phyloP scores from a whole-genome alignment of 129 eudicot genomes.

The Helianthus tuberosus region DNA sequence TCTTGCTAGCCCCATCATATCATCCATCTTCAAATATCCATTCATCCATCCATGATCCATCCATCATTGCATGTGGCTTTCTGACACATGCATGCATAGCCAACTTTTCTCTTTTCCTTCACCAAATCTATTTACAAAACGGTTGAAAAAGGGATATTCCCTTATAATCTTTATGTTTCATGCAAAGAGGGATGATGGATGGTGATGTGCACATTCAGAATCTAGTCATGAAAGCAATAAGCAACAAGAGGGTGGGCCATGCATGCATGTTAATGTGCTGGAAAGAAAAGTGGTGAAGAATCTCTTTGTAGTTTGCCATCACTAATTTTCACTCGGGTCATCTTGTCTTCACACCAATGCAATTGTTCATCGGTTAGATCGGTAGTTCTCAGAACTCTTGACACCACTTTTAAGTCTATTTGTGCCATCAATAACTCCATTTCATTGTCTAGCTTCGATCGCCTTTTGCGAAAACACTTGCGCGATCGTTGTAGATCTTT shows the following conservation, averaged over 20 bases:
- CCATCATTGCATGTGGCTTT: constrained; percentile 36
- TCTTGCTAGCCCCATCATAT: constrained; percentile 1
- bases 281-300: constrained; percentile 96
- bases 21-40: constrained; percentile 11
- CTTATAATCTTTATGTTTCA: constrained; percentile 19
- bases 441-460: constrained; percentile 50
- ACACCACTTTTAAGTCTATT: constrained; percentile 87
- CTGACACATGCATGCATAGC: constrained; percentile 35
- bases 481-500: constrained; percentile 57
- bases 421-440: constrained; percentile 78
- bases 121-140: constrained; percentile 37
- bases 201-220: constrained; percentile 49
- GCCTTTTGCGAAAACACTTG: constrained; percentile 59
- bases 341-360: constrained; percentile 96
- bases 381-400: constrained; percentile 84
- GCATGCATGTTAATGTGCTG: constrained; percentile 57
- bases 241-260: constrained; percentile 20
- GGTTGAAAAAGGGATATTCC: constrained; percentile 37
- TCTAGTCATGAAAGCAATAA: constrained; percentile 78
- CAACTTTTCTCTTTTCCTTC: constrained; percentile 27
- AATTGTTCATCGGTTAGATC: constrained; percentile 76
- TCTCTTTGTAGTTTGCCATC: constrained; percentile 88
- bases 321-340: constrained; percentile 66
- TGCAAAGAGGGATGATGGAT: constrained; percentile 33
- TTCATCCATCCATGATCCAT: constrained; percentile 5